Conservation (phyloP, 1,284 basidiomycete genomes). For the Ceratobasidium sp. region DNA sequence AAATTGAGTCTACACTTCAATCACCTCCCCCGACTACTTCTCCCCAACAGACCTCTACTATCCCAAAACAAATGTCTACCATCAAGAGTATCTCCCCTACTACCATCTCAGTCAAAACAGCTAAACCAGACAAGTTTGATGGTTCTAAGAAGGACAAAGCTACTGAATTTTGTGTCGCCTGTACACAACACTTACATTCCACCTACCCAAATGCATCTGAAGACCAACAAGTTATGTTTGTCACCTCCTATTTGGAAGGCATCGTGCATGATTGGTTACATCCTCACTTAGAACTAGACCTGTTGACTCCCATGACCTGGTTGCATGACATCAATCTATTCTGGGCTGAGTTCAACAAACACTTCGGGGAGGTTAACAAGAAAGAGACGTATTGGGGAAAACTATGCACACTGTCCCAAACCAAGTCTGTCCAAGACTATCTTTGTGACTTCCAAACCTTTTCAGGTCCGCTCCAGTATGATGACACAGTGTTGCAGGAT, state of each 20-base stretch:
- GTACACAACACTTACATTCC: no score
- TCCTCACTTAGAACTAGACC: neutral
- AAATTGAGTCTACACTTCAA: no score
- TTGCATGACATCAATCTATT: neutral
- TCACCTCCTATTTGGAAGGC: constrained; percentile 6
- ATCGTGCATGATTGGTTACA: neutral
- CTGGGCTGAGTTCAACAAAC: constrained; percentile 4
- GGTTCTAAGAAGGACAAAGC: no score
- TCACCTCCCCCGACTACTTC: no score
- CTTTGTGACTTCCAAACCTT: neutral
- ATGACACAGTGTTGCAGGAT: neutral
- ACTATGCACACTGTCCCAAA: constrained; percentile 10
- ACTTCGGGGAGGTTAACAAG: neutral
- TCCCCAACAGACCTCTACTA: no score
- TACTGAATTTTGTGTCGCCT: no score
- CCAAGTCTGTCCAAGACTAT: constrained; percentile 14
- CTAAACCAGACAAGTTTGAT: no score
- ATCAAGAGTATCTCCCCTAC: no score
- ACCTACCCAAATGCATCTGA: no score
- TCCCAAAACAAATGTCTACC: no score
- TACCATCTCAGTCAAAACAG: no score
- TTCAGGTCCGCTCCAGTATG: neutral
- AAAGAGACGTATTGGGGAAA: neutral
- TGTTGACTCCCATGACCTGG: neutral
- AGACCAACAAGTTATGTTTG: no score